Conservation (phyloP, 2,329 filamentous ascomycete species). For the Cryphonectria radicalis region DNA sequence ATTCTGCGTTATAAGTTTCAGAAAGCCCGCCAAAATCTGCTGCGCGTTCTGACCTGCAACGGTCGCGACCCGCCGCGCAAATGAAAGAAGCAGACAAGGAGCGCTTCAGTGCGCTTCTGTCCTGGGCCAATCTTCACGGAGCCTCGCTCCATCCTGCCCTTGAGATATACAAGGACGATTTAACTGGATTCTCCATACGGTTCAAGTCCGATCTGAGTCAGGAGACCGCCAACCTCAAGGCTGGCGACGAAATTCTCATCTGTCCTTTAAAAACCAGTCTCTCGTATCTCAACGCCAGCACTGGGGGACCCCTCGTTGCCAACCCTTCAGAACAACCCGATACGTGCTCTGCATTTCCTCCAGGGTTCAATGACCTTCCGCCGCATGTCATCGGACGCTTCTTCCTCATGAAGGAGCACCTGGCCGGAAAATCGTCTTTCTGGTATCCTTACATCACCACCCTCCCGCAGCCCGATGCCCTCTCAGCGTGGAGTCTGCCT, state of each 20-base stretch:
- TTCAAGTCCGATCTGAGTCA: conserved; percentile 39
- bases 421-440: conserved; percentile 60
- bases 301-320: conserved; percentile 37
- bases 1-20: background rate
- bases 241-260: conserved; percentile 52
- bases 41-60: background rate
- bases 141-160: conserved; percentile 55
- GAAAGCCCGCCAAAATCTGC: background rate
- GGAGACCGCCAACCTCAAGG: conserved; percentile 32
- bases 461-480: conserved; percentile 64
- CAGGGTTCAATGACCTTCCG: conserved; percentile 54
- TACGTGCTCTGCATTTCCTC: conserved; percentile 46
- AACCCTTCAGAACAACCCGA: conserved; percentile 30
- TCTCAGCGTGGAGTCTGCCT: conserved; percentile 57
- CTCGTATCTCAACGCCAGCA: conserved; percentile 62
- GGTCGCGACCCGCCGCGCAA: no score
- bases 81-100: conserved; percentile 36
- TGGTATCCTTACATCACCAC: conserved; percentile 72
- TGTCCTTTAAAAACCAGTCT: conserved; percentile 59
- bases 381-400: conserved; percentile 68
- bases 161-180: conserved; percentile 55
- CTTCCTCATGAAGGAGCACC: conserved; percentile 70
- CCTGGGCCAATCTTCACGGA: conserved; percentile 53
- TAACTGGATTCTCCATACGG: conserved; percentile 59
- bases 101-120: conserved; percentile 44